These are phyloP conservation scores for Penicillium atrosanguineum DNA, from an alignment of 495 filamentous ascomycete genomes.

Conservation along the genomic window DNA sequence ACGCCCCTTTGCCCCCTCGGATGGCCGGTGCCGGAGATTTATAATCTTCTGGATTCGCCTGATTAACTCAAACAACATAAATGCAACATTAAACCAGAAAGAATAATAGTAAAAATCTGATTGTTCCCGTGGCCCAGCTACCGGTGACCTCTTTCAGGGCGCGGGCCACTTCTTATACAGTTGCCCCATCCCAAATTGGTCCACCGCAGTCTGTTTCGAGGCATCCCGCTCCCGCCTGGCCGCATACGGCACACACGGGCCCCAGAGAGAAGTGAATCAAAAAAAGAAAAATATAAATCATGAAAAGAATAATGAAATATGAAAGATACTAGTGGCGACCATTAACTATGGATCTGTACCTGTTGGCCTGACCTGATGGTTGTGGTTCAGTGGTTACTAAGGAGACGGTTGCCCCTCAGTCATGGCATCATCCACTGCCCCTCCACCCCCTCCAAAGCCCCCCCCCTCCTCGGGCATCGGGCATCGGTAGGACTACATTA, in stretches of 20 bases:
- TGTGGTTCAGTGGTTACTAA: background rate
- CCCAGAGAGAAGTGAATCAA: background rate
- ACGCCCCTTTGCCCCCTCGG: background rate
- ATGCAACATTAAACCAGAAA: background rate
- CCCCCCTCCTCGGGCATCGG: slow-evolving; percentile 6
- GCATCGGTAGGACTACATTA: background rate
- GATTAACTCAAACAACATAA: background rate
- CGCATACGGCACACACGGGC: slow-evolving; percentile 7
- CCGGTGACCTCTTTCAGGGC: slow-evolving; percentile 29
- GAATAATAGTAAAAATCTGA: slow-evolving; percentile 11
- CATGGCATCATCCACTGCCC: slow-evolving; percentile 17
- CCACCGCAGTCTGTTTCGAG: slow-evolving; percentile 23
- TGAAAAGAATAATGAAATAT: background rate
- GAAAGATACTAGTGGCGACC: background rate
- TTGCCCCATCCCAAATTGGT: slow-evolving; percentile 14
- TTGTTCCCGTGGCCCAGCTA: slow-evolving; percentile 11
- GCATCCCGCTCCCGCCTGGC: slow-evolving; percentile 7
- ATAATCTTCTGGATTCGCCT: background rate
- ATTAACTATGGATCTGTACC: background rate
- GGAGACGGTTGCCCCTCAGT: slow-evolving; percentile 18
- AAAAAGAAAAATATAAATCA: background rate
- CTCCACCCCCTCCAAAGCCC: background rate
- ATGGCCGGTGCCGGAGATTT: slow-evolving; percentile 7
- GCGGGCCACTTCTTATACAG: slow-evolving; percentile 15
- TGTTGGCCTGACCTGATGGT: background rate